These are phyloP conservation scores for Fraxinus albicans DNA, from an alignment of 305 asterid species.

Conservation along the genomic window DNA sequence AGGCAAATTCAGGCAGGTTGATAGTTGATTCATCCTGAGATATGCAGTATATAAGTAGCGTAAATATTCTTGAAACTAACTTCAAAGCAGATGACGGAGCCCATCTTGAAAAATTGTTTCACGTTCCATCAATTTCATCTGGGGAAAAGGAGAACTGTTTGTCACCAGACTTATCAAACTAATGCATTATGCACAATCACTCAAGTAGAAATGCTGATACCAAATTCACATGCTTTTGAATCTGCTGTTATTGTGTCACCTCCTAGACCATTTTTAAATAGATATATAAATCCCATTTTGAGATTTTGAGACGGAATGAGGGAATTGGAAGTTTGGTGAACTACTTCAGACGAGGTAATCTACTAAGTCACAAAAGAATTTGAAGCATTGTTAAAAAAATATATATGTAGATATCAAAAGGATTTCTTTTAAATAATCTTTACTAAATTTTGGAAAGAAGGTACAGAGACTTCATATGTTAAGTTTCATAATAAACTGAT, in stretches of 20 bases:
- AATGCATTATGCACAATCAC: conserved; percentile 27
- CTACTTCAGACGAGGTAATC: conserved; percentile 4
- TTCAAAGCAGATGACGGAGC: conserved; percentile 56
- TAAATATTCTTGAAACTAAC: conserved; percentile 38
- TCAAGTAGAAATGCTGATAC: conserved; percentile 24
- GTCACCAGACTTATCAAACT: conserved; percentile 55
- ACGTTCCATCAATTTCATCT: conserved; percentile 95
- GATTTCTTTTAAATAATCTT: not conserved
- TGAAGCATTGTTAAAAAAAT: not conserved
- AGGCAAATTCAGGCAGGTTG: not conserved
- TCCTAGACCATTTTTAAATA: not conserved
- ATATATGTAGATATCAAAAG: not conserved
- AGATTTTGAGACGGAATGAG: not conserved
- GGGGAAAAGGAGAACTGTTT: conserved; percentile 72
- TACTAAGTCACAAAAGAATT: not conserved
- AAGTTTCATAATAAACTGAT: conserved; percentile 7
- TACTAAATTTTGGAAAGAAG: not conserved
- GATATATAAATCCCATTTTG: not conserved
- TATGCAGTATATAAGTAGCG: conserved; percentile 20
- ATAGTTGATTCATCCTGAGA: conserved; percentile 22
- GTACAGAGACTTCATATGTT: not conserved
- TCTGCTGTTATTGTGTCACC: not conserved
- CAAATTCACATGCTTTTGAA: conserved; percentile 21
- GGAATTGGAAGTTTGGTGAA: conserved; percentile 15
- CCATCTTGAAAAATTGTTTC: conserved; percentile 56